These are phyloP conservation scores for Monosporascus sp. DNA, from an alignment of 2,329 filamentous ascomycete species.

Conservation along the genomic window DNA sequence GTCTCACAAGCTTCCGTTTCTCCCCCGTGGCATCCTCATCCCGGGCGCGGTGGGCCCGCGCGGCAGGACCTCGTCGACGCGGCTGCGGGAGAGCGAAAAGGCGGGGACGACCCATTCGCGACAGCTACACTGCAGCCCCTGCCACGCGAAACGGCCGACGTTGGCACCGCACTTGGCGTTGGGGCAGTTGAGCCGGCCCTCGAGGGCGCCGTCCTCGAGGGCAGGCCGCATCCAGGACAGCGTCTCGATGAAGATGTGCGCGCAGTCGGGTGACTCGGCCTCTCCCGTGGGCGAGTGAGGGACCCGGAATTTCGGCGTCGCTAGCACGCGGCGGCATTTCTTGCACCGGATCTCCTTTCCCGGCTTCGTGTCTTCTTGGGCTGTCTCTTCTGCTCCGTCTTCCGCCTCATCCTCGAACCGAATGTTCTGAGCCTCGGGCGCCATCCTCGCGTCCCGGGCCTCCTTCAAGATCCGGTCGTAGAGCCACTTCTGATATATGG, in stretches of 20 bases:
- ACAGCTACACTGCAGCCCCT: constrained; percentile 89
- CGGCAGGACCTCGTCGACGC: constrained; percentile 64
- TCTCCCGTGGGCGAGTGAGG: constrained; percentile 46
- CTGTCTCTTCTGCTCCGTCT: constrained; percentile 45
- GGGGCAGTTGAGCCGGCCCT: constrained; percentile 81
- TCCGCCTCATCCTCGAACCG: constrained; percentile 72
- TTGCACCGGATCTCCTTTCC: constrained; percentile 72
- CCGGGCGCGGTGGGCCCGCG: constrained; percentile 31
- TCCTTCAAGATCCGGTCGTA: constrained; percentile 51
- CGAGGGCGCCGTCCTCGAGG: constrained; percentile 74
- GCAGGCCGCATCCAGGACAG: constrained; percentile 90
- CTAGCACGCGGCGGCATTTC: constrained; percentile 72
- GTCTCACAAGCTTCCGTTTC: constrained; percentile 33
- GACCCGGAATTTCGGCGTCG: constrained; percentile 57
- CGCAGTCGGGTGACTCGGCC: constrained; percentile 45
- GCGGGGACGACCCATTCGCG: constrained; percentile 86
- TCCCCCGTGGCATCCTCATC: constrained; percentile 51
- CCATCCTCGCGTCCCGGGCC: constrained; percentile 65
- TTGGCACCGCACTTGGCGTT: constrained; percentile 71
- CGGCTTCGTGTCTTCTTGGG: constrained; percentile 15
- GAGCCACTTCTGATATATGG: constrained; percentile 71
- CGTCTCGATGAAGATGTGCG: constrained; percentile 87
- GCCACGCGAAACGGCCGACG: constrained; percentile 93
- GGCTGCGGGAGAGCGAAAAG: constrained; percentile 77
- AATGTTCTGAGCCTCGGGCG: constrained; percentile 69